Evolutionary conservation across 73 alveolate species (phyloP).

Genomic region (Stentor roeselii): DNA sequence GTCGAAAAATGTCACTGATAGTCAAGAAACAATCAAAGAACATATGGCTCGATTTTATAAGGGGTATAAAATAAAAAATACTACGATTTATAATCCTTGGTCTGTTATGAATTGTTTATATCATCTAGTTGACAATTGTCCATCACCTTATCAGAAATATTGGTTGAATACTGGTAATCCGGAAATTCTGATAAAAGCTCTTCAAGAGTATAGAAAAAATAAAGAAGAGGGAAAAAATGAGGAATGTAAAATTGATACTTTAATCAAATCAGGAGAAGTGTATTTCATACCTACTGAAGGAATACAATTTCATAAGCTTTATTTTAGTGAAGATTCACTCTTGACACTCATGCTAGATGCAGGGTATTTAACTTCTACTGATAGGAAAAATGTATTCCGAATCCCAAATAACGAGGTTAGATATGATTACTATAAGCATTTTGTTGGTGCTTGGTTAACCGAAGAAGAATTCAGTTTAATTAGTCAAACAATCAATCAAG

Average conservation of each 20-base stretch:
- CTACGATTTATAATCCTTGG: not conserved
- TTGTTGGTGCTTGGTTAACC: not conserved
- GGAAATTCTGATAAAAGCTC: too few species aligned
- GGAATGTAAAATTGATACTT: not conserved
- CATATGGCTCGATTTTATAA: too few species aligned
- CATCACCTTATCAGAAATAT: not conserved
- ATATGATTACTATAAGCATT: too few species aligned
- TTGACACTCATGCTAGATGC: not conserved
- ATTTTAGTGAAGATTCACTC: not conserved
- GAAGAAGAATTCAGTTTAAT: too few species aligned
- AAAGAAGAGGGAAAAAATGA: not conserved
- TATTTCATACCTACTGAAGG: not conserved
- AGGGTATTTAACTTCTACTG: not conserved
- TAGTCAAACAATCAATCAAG: not conserved
- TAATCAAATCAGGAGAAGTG: not conserved
- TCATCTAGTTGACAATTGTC: too few species aligned
- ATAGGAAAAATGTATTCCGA: not conserved
- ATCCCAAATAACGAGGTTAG: not conserved
- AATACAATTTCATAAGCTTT: too few species aligned
- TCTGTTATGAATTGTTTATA: not conserved
- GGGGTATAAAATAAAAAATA: not conserved
- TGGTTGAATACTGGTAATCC: not conserved
- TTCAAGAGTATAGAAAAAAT: too few species aligned
- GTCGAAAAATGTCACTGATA: too few species aligned
- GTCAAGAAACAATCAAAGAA: too few species aligned